phyloP scores from a whole-genome alignment of 2,329 filamentous ascomycete genomes.

The Hypoxylon sp. region DNA sequence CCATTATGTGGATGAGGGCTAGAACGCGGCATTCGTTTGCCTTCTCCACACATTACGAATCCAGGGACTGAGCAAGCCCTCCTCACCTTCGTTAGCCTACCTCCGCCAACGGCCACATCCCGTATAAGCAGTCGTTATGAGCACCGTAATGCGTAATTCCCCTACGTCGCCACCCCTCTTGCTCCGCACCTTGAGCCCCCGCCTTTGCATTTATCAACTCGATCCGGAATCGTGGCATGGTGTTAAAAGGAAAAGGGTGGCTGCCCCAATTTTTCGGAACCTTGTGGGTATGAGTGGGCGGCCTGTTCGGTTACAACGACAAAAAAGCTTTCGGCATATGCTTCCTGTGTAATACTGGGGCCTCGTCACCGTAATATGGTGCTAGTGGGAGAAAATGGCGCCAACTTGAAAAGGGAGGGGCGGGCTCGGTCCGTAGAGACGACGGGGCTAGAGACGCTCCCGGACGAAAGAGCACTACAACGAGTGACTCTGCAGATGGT shows the following conservation, averaged over 20 bases:
- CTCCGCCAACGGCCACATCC: constrained; percentile 12
- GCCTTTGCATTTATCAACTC: constrained; percentile 29
- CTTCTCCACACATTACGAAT: constrained; percentile 15
- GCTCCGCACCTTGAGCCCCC: constrained; percentile 17
- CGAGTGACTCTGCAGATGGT: constrained; percentile 28
- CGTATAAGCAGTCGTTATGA: constrained; percentile 15
- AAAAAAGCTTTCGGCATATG: constrained; percentile 9
- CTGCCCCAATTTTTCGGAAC: constrained; percentile 27
- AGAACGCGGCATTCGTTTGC: constrained; percentile 7
- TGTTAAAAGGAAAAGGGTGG: constrained; percentile 41
- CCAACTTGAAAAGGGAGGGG: constrained; percentile 22
- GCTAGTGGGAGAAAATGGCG: constrained; percentile 20
- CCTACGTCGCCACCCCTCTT: constrained; percentile 8
- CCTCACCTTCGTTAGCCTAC: constrained; percentile 19
- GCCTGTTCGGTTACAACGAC: constrained; percentile 20
- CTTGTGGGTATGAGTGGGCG: constrained; percentile 20
- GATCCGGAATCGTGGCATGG: constrained; percentile 34
- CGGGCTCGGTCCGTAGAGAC: constrained; percentile 21
- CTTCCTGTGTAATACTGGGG: constrained; percentile 13
- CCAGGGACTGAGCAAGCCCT: not conserved
- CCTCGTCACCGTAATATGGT: constrained; percentile 11
- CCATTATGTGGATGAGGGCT: constrained; percentile 60
- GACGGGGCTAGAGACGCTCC: constrained; percentile 16
- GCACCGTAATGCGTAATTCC: constrained; percentile 30
- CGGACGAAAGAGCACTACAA: constrained; percentile 13